Conservation (phyloP, 2,329 filamentous ascomycete species). For the Nothomitra cinnamomea region DNA sequence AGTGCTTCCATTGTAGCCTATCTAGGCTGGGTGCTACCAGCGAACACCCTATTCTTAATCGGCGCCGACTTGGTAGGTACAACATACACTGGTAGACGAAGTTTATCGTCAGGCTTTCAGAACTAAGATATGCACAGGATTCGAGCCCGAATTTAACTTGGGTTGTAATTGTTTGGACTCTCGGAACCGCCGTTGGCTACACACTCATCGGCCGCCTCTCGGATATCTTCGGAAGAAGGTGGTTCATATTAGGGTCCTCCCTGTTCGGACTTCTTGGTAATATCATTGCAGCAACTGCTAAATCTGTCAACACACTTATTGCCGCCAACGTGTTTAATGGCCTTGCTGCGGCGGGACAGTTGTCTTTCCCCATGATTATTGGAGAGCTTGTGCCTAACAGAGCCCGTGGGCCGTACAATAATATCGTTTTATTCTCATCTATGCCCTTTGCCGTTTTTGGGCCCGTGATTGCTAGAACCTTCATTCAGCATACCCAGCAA, state of each 20-base stretch:
- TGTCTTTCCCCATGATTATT: conserved; percentile 17
- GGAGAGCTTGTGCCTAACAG: conserved; percentile 24
- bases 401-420: conserved; percentile 15
- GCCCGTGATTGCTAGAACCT: conserved; percentile 15
- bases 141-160: neutral
- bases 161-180: neutral
- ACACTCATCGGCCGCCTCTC: conserved; percentile 19
- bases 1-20: conserved; percentile 10
- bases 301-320: conserved; percentile 22
- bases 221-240: conserved; percentile 23
- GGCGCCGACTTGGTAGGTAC: conserved; percentile 10
- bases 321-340: conserved; percentile 23
- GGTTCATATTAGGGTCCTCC: conserved; percentile 17
- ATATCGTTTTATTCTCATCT: conserved; percentile 9
- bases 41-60: conserved; percentile 13
- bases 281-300: conserved; percentile 22
- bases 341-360: conserved; percentile 19
- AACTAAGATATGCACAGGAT: neutral
- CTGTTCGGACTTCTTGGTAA: conserved; percentile 21
- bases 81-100: conserved; percentile 8
- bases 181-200: conserved; percentile 16
- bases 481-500: conserved; percentile 14
- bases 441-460: conserved; percentile 16
- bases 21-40: conserved; percentile 13
- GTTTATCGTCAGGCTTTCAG: neutral